Conservation (phyloP, 495 filamentous ascomycete species). For the Clohesyomyces aquaticus region DNA sequence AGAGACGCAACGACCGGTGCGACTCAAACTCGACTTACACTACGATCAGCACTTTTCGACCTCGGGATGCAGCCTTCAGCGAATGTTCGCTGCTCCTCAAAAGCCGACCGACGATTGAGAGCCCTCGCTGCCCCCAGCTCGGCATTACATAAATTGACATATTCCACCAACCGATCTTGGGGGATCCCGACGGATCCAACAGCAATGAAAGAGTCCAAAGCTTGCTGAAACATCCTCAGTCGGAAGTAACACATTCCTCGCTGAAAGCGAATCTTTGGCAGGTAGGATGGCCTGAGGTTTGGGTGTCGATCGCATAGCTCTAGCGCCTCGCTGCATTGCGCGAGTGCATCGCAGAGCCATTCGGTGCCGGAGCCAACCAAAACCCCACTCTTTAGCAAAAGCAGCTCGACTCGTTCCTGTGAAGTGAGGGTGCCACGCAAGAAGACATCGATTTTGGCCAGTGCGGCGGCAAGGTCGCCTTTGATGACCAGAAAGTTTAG, state of each 20-base stretch:
- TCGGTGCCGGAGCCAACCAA: conserved; percentile 5
- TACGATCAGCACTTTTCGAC: not conserved
- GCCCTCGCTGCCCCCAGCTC: not conserved
- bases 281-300: conserved; percentile 2
- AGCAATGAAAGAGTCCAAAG: conserved; percentile 13
- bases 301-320: conserved; percentile 14
- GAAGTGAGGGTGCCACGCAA: conserved; percentile 6
- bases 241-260: conserved; percentile 24
- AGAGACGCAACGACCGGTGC: not conserved
- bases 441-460: conserved; percentile 14
- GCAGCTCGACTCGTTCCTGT: conserved; percentile 14
- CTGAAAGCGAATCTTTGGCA: conserved; percentile 23
- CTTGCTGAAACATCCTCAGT: conserved; percentile 17
- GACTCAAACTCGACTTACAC: not conserved
- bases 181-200: not conserved
- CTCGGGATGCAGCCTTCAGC: not conserved
- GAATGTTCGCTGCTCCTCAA: conserved; percentile 15
- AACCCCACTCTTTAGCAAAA: conserved; percentile 22
- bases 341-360: conserved; percentile 19
- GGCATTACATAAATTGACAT: conserved; percentile 5
- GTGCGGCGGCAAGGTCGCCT: not conserved
- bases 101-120: conserved; percentile 9
- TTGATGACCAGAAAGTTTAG: conserved; percentile 6
- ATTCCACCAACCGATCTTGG: not conserved
- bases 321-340: conserved; percentile 20